Base-by-base conservation (phyloP, 805 yeast genomes). In the Wickerhamiella dianesei region DNA sequence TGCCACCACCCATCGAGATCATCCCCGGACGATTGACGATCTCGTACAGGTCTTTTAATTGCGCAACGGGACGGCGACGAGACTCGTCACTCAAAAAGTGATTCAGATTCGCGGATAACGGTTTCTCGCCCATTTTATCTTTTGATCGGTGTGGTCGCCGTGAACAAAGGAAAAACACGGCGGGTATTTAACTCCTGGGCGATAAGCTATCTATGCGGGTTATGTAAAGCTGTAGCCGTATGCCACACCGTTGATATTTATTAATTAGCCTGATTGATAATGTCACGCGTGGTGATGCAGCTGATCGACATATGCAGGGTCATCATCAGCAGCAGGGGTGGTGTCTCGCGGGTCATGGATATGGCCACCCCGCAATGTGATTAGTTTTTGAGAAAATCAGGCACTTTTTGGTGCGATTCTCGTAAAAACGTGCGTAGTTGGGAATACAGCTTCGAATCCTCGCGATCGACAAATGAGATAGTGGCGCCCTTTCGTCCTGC, bases 1-100 rank as follows among this genome's bases (percentile, higher is more conserved):
- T 74, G 9, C 98, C 98, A 57, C 97, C 98, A 46, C 96, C 97
- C 47, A 89, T 74, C 62, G 87, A 88, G 47, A 86, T 77, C 59
- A 92, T 71, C 46, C 80, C 76, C 25, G 94, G 95, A 53, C 76
- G 72, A 37, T 70, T 68, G 60, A 69, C 81, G 68, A 82, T 80
- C 59, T 77, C 78, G 72, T 88, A 88, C 18, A 94, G 94, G 32
- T 76, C 66, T 67, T 89, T 92, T 64, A 89, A 73, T 14, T 83
- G 79, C 13, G 96, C 86, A 25, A 80, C 75, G 41, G 72, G 67
- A 68, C 97, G 81, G 9, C 80, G 67, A 51, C 72, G 72, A 37
- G 96, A 77, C 67, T 89, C 96, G 3, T 68, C 76, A 17, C 95
- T 84, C 50, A 81, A 72, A 52, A 76, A 73, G 66, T 85, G 83